phyloP scores from a whole-genome alignment of 768 basidiomycete genomes.

The Termitomyces sp. region DNA sequence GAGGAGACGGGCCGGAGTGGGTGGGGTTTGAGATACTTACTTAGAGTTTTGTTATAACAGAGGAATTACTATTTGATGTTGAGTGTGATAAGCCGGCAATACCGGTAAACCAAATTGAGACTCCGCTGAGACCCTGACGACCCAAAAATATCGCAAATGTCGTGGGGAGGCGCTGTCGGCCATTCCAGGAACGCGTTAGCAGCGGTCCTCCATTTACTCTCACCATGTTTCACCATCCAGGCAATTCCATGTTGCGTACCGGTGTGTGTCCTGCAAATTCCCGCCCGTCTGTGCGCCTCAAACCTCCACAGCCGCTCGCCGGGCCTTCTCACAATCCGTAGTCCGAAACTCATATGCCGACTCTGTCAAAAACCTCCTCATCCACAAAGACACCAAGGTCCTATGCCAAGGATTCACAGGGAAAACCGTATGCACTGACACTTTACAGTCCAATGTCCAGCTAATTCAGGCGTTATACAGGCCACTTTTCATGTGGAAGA shows the following conservation, averaged over 20 bases:
- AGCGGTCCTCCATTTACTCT: too few species aligned
- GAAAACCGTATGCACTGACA: conserved; percentile 69
- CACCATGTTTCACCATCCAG: conserved; percentile 58
- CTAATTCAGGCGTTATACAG: conserved; percentile 32
- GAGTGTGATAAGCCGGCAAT: too few species aligned
- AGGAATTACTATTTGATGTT: too few species aligned
- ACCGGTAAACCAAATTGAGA: too few species aligned
- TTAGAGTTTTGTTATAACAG: too few species aligned
- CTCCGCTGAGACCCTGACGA: background rate
- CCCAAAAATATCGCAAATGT: background rate
- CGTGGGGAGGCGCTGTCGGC: conserved; percentile 9
- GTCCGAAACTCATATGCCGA: conserved; percentile 79
- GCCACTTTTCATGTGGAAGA: conserved; percentile 96
- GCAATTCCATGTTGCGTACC: conserved; percentile 49
- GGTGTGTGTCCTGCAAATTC: conserved; percentile 33
- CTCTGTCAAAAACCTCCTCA: conserved; percentile 86
- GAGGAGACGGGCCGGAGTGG: conserved; percentile 43
- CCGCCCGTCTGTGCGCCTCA: background rate
- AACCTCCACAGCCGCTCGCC: conserved; percentile 51
- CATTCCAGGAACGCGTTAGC: conserved; percentile 5
- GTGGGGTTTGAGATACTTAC: conserved; percentile 24
- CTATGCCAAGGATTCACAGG: conserved; percentile 91
- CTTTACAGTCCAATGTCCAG: background rate
- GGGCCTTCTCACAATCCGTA: conserved; percentile 79
- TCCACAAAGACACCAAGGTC: conserved; percentile 94